These are phyloP conservation scores for Euphorbia schlechtendalii DNA, from an alignment of 441 rosid genomes.

Conservation along the genomic window DNA sequence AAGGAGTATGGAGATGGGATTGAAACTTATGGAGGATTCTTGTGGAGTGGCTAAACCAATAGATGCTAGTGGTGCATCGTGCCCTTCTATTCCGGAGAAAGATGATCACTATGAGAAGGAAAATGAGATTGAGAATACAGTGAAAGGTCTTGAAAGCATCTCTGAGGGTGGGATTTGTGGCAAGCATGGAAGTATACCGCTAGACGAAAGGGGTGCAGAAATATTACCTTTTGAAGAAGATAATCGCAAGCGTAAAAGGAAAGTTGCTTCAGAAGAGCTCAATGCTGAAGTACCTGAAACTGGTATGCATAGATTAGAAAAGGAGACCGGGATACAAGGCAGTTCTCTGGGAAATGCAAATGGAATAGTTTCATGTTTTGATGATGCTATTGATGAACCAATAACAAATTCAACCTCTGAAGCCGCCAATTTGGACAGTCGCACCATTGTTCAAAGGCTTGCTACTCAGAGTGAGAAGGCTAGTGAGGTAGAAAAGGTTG, in stretches of 20 bases:
- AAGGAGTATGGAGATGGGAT: constrained; percentile 15
- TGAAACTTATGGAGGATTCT: constrained; percentile 6
- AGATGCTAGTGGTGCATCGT: constrained; percentile 8
- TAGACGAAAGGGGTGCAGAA: constrained; percentile 15
- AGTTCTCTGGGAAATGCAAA: constrained; percentile 6
- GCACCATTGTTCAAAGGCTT: constrained; percentile 4
- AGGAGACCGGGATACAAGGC: background rate
- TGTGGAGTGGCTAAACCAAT: background rate
- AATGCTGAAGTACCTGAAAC: constrained; percentile 8
- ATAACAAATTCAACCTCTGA: constrained; percentile 15
- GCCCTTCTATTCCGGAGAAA: constrained; percentile 5
- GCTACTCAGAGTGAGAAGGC: constrained; percentile 10
- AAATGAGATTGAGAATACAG: constrained; percentile 7
- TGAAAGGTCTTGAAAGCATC: constrained; percentile 1
- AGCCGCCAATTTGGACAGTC: constrained; percentile 6
- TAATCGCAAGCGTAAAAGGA: constrained; percentile 19
- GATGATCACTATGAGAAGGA: background rate
- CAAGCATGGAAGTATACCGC: constrained; percentile 3
- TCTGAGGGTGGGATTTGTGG: constrained; percentile 9
- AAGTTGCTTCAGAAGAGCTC: constrained; percentile 21
- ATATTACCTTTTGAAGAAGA: constrained; percentile 15
- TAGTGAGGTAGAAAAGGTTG: constrained; percentile 16
- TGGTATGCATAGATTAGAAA: constrained; percentile 11
- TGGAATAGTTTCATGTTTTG: constrained; percentile 10
- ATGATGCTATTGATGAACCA: constrained; percentile 9